These are phyloP conservation scores for Zymoseptoria passerinii DNA, from an alignment of 2,329 filamentous ascomycete species.

Conservation along the genomic window DNA sequence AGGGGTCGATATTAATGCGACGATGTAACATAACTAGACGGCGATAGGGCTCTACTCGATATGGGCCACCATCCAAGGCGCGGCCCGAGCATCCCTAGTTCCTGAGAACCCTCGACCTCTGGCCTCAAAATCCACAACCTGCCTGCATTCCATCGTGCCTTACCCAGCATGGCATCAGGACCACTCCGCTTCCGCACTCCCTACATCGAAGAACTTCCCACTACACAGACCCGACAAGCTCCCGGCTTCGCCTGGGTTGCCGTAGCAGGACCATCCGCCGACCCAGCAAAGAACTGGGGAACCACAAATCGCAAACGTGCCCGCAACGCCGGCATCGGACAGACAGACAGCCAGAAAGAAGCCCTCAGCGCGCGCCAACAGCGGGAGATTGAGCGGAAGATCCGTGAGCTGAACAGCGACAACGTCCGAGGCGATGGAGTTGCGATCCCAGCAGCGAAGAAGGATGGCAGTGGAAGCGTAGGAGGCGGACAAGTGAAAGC, in stretches of 20 bases:
- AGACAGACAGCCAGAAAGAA: constrained; percentile 34
- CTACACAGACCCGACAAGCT: constrained; percentile 55
- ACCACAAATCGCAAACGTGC: constrained; percentile 57
- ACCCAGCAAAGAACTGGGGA: constrained; percentile 41
- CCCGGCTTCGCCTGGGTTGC: constrained; percentile 92
- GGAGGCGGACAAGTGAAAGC: constrained; percentile 33
- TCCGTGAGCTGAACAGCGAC: constrained; percentile 76
- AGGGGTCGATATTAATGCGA: no score
- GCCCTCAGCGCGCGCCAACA: constrained; percentile 77
- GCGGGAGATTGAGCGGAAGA: constrained; percentile 69
- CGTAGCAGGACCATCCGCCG: constrained; percentile 55
- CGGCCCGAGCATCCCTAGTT: no score
- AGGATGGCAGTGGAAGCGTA: constrained; percentile 33
- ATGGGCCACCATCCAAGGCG: no score
- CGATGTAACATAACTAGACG: no score
- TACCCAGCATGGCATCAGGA: constrained; percentile 1
- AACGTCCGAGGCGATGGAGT: constrained; percentile 51
- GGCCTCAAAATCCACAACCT: no score
- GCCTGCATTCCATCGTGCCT: no score
- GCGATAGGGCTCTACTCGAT: no score
- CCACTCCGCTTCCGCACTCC: constrained; percentile 43
- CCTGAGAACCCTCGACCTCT: no score
- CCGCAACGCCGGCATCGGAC: constrained; percentile 41
- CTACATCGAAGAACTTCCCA: constrained; percentile 74
- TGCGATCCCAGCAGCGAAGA: constrained; percentile 57